phyloP scores from a whole-genome alignment of 768 basidiomycete species.

The Suillus bovinus region DNA sequence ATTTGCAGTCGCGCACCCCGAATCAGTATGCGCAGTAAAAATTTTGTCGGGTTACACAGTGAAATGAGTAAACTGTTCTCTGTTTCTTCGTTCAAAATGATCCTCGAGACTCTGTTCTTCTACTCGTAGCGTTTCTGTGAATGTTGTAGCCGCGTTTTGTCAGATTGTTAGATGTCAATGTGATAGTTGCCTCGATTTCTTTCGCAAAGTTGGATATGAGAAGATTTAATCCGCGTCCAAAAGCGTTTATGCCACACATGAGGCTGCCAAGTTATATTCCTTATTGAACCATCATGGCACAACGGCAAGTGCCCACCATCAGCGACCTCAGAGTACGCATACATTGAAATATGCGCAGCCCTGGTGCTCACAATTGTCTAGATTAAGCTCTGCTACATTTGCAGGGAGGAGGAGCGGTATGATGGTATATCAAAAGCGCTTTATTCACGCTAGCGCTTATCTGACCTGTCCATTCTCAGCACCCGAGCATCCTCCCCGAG shows the following conservation, averaged over 20 bases:
- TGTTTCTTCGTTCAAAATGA: neutral
- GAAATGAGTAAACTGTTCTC: neutral
- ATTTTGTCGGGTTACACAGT: neutral
- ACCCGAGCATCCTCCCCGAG: conserved; percentile 47
- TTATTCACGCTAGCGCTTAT: conserved; percentile 1
- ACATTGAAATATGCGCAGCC: conserved; percentile 9
- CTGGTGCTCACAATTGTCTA: conserved; percentile 17
- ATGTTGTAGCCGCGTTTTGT: conserved; percentile 7
- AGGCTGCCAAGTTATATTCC: neutral
- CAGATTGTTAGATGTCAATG: conserved; percentile 12
- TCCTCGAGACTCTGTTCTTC: conserved; percentile 5
- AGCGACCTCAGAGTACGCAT: conserved; percentile 33
- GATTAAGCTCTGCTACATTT: conserved; percentile 82
- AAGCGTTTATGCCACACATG: neutral
- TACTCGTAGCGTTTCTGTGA: conserved; percentile 7
- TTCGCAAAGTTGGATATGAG: neutral
- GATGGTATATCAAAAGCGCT: conserved; percentile 34
- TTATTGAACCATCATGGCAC: conserved; percentile 23
- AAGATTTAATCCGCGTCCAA: neutral
- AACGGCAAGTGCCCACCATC: conserved; percentile 32
- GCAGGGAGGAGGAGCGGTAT: conserved; percentile 66
- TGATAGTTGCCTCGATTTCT: neutral
- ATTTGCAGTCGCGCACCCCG: conserved; percentile 48
- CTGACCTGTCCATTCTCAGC: conserved; percentile 27
- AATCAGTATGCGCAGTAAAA: conserved; percentile 50